Base-by-base conservation (phyloP, 2,329 filamentous ascomycete genomes). In the Verticillium zaregamsianum region DNA sequence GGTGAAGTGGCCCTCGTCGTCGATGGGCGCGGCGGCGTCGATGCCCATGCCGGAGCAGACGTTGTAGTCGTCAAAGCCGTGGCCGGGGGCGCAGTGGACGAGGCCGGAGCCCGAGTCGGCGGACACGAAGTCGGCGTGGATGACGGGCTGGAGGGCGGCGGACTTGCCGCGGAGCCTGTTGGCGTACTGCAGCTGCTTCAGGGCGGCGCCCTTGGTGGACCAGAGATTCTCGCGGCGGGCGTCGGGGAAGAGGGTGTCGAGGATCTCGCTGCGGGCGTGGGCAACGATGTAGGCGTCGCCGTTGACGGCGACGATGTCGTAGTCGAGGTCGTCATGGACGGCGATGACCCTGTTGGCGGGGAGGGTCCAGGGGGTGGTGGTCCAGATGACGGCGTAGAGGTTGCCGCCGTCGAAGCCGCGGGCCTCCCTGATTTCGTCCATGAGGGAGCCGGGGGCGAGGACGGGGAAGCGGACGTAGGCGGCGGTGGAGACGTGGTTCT, bases 1-100 rank as follows among this genome's bases (percentile, higher is more conserved):
- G 0, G 93, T 97, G 72, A 96, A 98, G 33, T 82, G 80, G 1
- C 95, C 95, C 20, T 89, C 81, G 66, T 92, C 89, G 66, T 96
- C 89, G 15, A 99, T 89, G 0, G 94, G 94, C 5, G 94, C 92
- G 68, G 90, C 89, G 1, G 90, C 90, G 1, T 86, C 80, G 61
- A 98, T 90, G 2, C 86, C 88, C 55, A 90, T 80, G 28, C 83
- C 76, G 57, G 84, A 83, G 73, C 93, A 97, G 5, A 89, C 86
- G 64, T 94, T 87, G 71, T 98, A 99, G 72, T 99, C 95, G 45
- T 99, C 95, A 81, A 97, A 95, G 55, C 95, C 95, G 71, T 99
- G 95, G 3, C 95, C 95, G 7, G 95, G 94, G 2, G 95, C 95
- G 66, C 93, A 83, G 73, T 99, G 95, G 35, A 99, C 95, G n/a